Percentiles rank a stretch among this genome's conserved stretches.
phyloP scores from a whole-genome alignment of 2,329 filamentous ascomycete species.

The Penicillium sp. region DNA sequence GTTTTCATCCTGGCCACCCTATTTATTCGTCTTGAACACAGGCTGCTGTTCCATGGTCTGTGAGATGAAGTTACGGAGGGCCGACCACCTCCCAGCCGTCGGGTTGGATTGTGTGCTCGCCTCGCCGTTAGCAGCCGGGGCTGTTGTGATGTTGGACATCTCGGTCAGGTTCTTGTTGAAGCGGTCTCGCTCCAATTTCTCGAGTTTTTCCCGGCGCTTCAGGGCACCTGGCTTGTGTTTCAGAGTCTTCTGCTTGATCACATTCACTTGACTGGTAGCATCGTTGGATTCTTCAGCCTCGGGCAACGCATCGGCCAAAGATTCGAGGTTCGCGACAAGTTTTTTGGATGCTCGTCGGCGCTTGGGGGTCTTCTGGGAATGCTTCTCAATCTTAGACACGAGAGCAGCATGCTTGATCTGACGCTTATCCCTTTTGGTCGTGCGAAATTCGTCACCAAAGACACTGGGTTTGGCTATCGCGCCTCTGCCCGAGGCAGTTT shows the following conservation, averaged over 20 bases:
- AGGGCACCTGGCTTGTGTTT: conserved; percentile 73
- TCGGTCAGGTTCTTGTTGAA: conserved; percentile 81
- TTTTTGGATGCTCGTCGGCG: conserved; percentile 71
- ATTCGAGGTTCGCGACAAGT: conserved; percentile 70
- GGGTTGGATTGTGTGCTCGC: conserved; percentile 22
- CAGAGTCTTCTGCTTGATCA: conserved; percentile 73
- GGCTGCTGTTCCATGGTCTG: conserved; percentile 86
- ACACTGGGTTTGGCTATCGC: conserved; percentile 7
- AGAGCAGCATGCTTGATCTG: conserved; percentile 78
- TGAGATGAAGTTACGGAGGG: conserved; percentile 78
- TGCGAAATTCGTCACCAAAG: conserved; percentile 55
- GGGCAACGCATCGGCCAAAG: conserved; percentile 77
- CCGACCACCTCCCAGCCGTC: conserved; percentile 69
- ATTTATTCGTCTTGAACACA: conserved; percentile 57
- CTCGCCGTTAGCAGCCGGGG: conserved; percentile 27
- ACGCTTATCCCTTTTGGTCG: conserved; percentile 79
- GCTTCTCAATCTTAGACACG: conserved; percentile 70
- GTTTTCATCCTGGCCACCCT: not conserved
- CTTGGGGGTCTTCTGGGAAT: conserved; percentile 55
- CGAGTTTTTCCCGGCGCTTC: conserved; percentile 77
- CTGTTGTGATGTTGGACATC: conserved; percentile 51
- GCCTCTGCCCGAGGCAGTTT: conserved; percentile 17
- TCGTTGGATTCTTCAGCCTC: conserved; percentile 52
- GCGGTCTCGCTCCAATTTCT: conserved; percentile 75
- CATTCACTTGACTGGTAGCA: conserved; percentile 56